Base-by-base conservation (phyloP, 2,329 filamentous ascomycete species). In the Tothia fuscella region DNA sequence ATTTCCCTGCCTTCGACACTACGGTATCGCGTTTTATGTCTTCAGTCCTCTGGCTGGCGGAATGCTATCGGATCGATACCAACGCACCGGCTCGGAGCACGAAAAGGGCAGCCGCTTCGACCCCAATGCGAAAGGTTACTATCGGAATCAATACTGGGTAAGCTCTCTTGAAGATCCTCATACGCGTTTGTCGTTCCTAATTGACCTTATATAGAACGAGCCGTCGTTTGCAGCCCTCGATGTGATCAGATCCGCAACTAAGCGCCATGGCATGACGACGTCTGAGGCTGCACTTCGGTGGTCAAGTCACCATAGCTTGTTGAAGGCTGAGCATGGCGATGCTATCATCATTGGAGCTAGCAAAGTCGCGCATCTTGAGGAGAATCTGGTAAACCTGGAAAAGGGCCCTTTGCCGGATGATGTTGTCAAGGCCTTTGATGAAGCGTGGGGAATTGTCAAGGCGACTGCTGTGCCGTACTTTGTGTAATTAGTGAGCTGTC, bases 381-480 rank as follows among this genome's bases (percentile, higher is more conserved):
- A 40, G 5, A 46, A 46, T 31, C 24, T 46, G 41, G 17, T 9
- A 12, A 14, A 39, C 28, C 28, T 44, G 3, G 44, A 46, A 16
- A 44, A 46, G 32, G 74, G 83, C 0, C 82, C 83, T 1, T 62
- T 93, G 48, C 84, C 84, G 0, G 74, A 82, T 9, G 82, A 86
- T 20, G 78, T 93, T n/a, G 70, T 93, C 6, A 61, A 78, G 55
- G 78, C 74, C 9, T 64, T 93, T 43, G 84, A 93, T 50, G 66
- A 82, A 58, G 85, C 82, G 3, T 93, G 87, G 86, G 49, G 26
- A 14, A 44, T 14, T 17, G 42, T 36, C 3, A 44, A 31, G 35
- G 35, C 22, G n/a, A 17, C 9, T 29, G 9, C 9, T 29, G 9
- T 9, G 9, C 26, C 26, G 9, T 29, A 29, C 26, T 29, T 29